phyloP scores from a whole-genome alignment of 345 rosid species.

The Schrenkiella parvula region DNA sequence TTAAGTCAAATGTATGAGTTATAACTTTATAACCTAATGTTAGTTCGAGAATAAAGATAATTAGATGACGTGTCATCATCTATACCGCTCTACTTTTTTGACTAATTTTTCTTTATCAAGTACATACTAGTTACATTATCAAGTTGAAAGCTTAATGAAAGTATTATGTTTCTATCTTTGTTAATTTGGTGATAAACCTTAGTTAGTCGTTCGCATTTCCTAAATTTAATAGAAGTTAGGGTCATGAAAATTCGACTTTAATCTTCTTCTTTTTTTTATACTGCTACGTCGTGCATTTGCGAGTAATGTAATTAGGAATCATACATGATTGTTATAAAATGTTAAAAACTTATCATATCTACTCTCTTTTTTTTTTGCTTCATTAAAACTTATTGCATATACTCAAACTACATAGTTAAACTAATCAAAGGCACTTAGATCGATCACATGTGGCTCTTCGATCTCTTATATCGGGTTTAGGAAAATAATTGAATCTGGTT shows the following conservation, averaged over 20 bases:
- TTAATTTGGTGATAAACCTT: constrained; percentile 2
- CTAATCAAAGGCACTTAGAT: neutral
- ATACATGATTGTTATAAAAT: too few species aligned
- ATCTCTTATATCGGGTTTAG: neutral
- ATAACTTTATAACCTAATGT: neutral
- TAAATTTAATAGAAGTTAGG: neutral
- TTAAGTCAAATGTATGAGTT: neutral
- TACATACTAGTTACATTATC: neutral
- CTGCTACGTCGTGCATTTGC: neutral
- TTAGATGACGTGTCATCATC: constrained; percentile 11
- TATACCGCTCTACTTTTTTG: neutral
- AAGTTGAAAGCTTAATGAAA: neutral
- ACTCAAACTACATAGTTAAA: neutral
- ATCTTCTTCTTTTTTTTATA: neutral
- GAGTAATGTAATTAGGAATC: neutral
- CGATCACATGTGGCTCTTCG: neutral
- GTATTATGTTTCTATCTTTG: neutral
- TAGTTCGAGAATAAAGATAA: constrained; percentile 18
- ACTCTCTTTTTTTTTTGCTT: neutral
- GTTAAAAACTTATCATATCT: neutral
- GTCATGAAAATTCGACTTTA: neutral
- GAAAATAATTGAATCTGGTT: neutral
- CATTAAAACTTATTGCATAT: neutral
- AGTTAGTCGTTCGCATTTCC: neutral
- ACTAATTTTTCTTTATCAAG: neutral